Conservation (phyloP, 805 yeast genomes). For the Scheffersomyces spartinae region DNA sequence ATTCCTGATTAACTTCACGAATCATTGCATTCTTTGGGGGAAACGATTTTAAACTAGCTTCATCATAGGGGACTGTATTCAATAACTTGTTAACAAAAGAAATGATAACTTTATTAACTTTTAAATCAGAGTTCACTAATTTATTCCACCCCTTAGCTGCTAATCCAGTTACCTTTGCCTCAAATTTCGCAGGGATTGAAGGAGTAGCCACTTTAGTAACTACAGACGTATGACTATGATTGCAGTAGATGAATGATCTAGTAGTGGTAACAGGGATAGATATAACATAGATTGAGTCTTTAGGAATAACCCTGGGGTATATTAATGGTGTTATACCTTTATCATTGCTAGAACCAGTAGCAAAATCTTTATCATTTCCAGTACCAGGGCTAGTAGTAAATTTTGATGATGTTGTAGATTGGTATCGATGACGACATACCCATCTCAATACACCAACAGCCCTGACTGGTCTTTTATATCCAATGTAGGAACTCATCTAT, state of each 20-base stretch:
- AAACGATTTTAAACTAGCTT: conserved; percentile 59
- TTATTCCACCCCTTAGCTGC: conserved; percentile 54
- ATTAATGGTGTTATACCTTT: too few relatives aligned
- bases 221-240: conserved; percentile 30
- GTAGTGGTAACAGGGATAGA: conserved; percentile 61
- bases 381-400: too few relatives aligned
- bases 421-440: too few relatives aligned
- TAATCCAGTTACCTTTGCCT: conserved; percentile 33
- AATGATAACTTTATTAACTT: conserved; percentile 51
- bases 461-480: too few relatives aligned
- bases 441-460: too few relatives aligned
- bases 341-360: too few relatives aligned
- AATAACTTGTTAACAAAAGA: conserved; percentile 38
- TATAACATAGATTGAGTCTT: conserved; percentile 46
- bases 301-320: too few relatives aligned
- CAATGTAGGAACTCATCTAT: too few relatives aligned
- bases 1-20: conserved; percentile 30
- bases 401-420: too few relatives aligned
- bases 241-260: conserved; percentile 57
- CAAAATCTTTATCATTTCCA: too few relatives aligned
- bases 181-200: conserved; percentile 27
- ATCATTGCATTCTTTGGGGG: conserved; percentile 58
- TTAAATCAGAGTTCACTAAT: conserved; percentile 41
- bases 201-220: conserved; percentile 5
- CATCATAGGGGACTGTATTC: conserved; percentile 68